phyloP scores from a whole-genome alignment of 805 yeast species.

The Sungouiozyma ichnusensis region DNA sequence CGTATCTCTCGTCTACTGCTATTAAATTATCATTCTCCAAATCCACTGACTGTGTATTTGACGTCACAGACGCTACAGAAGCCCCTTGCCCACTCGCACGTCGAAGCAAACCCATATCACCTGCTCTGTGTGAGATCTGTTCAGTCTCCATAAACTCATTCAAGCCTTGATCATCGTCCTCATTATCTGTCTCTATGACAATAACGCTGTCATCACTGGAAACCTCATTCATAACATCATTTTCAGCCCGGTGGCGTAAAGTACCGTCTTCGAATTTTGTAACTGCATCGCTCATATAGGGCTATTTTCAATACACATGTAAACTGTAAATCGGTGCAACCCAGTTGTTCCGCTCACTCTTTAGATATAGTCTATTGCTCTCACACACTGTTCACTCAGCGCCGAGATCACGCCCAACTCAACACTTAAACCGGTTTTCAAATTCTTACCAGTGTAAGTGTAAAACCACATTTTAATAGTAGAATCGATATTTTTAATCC shows the following conservation, averaged over 20 bases:
- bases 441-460: no score
- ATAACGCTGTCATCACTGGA: not conserved
- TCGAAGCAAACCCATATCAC: constrained; percentile 15
- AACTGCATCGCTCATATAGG: not conserved
- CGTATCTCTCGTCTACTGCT: not conserved
- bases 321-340: no score
- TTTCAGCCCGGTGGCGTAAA: not conserved
- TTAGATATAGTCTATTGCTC: no score
- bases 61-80: constrained; percentile 12
- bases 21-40: constrained; percentile 12
- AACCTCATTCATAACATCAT: constrained; percentile 1
- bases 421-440: not conserved
- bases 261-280: not conserved
- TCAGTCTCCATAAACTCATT: not conserved
- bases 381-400: not conserved
- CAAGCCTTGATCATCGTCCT: constrained; percentile 4
- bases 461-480: no score
- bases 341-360: no score
- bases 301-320: not conserved
- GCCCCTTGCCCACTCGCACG: constrained; percentile 9
- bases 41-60: constrained; percentile 23
- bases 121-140: not conserved
- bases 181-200: not conserved
- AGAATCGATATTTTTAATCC: no score
- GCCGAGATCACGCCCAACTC: not conserved